Conservation (phyloP, 495 filamentous ascomycete genomes). For the Talaromyces ruber region DNA sequence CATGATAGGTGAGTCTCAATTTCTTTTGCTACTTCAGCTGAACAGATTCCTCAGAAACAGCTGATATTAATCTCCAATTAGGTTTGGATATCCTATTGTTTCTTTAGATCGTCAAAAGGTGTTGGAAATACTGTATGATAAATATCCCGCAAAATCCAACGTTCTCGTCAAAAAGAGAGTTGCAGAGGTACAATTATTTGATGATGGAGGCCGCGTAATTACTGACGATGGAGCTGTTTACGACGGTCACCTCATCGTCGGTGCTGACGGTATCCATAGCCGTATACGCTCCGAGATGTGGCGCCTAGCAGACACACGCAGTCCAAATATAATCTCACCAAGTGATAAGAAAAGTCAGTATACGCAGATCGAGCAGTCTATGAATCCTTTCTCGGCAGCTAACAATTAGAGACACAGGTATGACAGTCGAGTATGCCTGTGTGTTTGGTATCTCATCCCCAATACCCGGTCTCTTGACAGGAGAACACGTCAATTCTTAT, state of each 20-base stretch:
- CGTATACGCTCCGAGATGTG: slow-evolving; percentile 21
- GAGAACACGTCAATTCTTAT: slow-evolving; percentile 4
- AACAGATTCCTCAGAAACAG: no score
- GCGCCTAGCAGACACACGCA: slow-evolving; percentile 14
- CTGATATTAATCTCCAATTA: no score
- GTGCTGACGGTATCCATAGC: slow-evolving; percentile 21
- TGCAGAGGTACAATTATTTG: slow-evolving; percentile 6
- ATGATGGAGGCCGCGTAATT: slow-evolving; percentile 4
- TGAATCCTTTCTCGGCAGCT: slow-evolving; percentile 5
- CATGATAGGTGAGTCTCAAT: slow-evolving; percentile 9
- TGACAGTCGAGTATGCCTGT: slow-evolving; percentile 13
- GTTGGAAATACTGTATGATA: slow-evolving; percentile 14
- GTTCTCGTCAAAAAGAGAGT: slow-evolving; percentile 11
- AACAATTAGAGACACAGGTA: slow-evolving; percentile 13
- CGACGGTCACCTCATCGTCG: slow-evolving; percentile 18
- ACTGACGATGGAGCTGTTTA: slow-evolving; percentile 11
- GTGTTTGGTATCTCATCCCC: slow-evolving; percentile 13
- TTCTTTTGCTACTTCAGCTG: not conserved
- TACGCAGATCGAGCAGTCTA: not conserved
- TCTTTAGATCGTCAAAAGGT: slow-evolving; percentile 25
- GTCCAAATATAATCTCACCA: slow-evolving; percentile 8
- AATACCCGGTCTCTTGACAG: slow-evolving; percentile 3
- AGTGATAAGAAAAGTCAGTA: slow-evolving; percentile 16
- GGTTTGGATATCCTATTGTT: slow-evolving; percentile 10
- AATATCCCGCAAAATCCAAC: slow-evolving; percentile 1